These are phyloP conservation scores for Metschnikowia continentalis DNA, from an alignment of 805 yeast genomes.

Conservation along the genomic window DNA sequence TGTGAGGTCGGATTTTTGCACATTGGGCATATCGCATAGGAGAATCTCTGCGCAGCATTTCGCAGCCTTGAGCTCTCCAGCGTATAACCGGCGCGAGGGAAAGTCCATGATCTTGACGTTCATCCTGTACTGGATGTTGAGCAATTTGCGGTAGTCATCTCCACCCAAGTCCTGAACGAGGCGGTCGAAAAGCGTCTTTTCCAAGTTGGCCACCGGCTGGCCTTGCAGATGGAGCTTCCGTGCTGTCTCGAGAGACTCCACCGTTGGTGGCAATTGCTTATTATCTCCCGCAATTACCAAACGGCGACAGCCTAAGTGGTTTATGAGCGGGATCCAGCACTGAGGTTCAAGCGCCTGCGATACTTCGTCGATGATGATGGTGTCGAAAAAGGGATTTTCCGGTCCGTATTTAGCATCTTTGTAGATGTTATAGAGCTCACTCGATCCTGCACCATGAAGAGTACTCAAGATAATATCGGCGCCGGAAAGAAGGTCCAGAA, in stretches of 20 bases:
- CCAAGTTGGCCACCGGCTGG: constrained; percentile 45
- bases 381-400: constrained; percentile 53
- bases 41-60: constrained; percentile 49
- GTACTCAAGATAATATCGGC: constrained; percentile 78
- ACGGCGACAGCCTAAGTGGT: constrained; percentile 52
- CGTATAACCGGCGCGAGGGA: constrained; percentile 63
- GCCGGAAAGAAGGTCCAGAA: constrained; percentile 51
- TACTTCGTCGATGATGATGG: constrained; percentile 90
- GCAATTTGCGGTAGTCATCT: constrained; percentile 48
- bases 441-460: constrained; percentile 80
- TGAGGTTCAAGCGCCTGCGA: constrained; percentile 93
- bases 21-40: constrained; percentile 48
- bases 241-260: constrained; percentile 48
- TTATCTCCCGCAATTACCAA: constrained; percentile 90
- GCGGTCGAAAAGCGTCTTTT: constrained; percentile 77
- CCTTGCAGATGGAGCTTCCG: constrained; percentile 9
- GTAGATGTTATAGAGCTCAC: constrained; percentile 57
- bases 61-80: constrained; percentile 58
- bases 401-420: constrained; percentile 22
- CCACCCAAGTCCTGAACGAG: constrained; percentile 45
- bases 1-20: constrained; percentile 52
- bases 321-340: constrained; percentile 89
- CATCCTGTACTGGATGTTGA: constrained; percentile 87
- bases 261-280: constrained; percentile 86
- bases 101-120: constrained; percentile 72